Conservation (phyloP, 345 rosid species). For the Gossypium sturtianum region DNA sequence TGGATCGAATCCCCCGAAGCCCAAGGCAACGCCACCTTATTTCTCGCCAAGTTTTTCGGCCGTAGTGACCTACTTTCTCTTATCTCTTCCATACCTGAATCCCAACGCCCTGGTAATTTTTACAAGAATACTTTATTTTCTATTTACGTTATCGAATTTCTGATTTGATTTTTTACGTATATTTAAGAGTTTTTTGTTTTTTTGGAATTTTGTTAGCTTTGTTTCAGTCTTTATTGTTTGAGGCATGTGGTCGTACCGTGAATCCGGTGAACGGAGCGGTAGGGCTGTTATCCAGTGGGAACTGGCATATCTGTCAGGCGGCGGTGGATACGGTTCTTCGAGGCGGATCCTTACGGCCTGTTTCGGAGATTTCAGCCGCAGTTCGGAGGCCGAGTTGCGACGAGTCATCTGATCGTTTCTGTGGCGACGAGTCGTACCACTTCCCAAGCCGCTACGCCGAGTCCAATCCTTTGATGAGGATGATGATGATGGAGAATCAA, state of each 20-base stretch:
- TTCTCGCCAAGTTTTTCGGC: conserved; percentile 59
- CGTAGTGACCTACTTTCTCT: conserved; percentile 46
- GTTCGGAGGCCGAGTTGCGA: conserved; percentile 19
- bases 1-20: conserved; percentile 50
- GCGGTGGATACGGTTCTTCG: conserved; percentile 47
- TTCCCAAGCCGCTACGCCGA: conserved; percentile 11
- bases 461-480: conserved; percentile 16
- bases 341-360: conserved; percentile 38
- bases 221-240: conserved; percentile 53
- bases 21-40: conserved; percentile 55
- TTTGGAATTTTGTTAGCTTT: conserved; percentile 27
- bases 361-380: conserved; percentile 22
- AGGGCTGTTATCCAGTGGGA: conserved; percentile 51
- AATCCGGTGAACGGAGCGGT: conserved; percentile 60
- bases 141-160: background rate
- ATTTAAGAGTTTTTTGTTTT: background rate
- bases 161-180: background rate
- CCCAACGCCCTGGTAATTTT: conserved; percentile 45
- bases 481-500: conserved; percentile 19
- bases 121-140: background rate
- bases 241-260: conserved; percentile 62
- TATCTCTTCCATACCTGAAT: conserved; percentile 48
- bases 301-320: conserved; percentile 51
- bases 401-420: conserved; percentile 26
- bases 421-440: conserved; percentile 5